phyloP scores from a whole-genome alignment of 371 early-diverging fungal species.

The Apophysomyces variabilis region DNA sequence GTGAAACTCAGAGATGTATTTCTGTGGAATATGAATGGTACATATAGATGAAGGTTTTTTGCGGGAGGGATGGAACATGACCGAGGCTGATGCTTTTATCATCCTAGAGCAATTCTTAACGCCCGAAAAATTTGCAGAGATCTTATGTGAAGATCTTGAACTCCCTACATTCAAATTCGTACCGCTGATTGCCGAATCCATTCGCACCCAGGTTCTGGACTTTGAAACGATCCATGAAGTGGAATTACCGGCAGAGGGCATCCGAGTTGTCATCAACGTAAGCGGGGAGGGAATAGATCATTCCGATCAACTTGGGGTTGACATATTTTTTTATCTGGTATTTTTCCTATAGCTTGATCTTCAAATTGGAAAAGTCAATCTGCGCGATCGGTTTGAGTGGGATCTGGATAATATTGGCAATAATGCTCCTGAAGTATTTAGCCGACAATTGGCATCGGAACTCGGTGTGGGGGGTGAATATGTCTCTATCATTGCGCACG shows the following conservation, averaged over 20 bases:
- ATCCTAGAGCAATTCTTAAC: constrained; percentile 77
- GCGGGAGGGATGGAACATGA: too few relatives aligned
- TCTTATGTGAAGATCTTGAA: constrained; percentile 85
- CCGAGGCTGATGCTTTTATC: background rate
- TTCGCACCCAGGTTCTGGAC: constrained; percentile 64
- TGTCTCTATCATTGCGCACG: constrained; percentile 82
- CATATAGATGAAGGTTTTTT: background rate
- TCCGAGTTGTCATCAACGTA: constrained; percentile 54
- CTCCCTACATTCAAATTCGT: constrained; percentile 58
- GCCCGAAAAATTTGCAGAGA: constrained; percentile 92
- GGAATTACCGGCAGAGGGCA: constrained; percentile 34
- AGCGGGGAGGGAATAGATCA: background rate
- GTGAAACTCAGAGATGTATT: constrained; percentile 76
- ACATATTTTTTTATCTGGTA: too few relatives aligned
- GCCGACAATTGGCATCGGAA: constrained; percentile 78
- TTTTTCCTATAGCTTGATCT: constrained; percentile 72
- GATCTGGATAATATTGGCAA: constrained; percentile 69
- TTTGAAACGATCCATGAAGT: constrained; percentile 50
- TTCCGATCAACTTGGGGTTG: too few relatives aligned
- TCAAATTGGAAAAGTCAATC: constrained; percentile 80
- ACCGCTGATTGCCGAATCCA: constrained; percentile 78
- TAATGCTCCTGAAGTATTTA: constrained; percentile 85
- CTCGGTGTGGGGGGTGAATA: constrained; percentile 93
- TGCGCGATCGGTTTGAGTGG: constrained; percentile 96
- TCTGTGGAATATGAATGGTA: constrained; percentile 86